Evolutionary conservation across 495 filamentous ascomycete species (phyloP), one percentile per base, ranked within the genome.

Genomic region (Penicillium lividum): DNA sequence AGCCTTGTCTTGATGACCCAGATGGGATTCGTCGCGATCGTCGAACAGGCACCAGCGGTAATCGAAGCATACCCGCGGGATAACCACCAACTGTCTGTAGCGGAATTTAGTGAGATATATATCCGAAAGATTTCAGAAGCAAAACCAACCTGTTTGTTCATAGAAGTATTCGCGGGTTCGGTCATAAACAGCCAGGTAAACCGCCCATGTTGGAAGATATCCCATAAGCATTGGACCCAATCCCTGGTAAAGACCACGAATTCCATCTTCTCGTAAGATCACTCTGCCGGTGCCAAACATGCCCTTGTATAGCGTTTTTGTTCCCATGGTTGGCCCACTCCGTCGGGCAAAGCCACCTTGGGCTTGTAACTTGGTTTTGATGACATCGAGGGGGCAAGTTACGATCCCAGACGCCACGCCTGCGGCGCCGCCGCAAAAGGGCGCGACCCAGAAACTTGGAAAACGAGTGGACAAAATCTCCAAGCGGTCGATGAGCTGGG

Each of bases 1-100:
- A 99, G 82, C 58, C 94, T 83, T 33, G 94, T 99, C 70, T 99
- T 99, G 75, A 99, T 96, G 29, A 99, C 95, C 94, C 94, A 99
- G 57, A 99, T 99, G 0, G 94, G 94, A 73, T 99, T 99, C n/a
- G 94, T 99, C 54, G 83, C 89, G 59, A 98, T 83, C 4, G 95
- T 98, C 54, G 91, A 96, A 70, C 89, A 96, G 54, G 87, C 91
- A 16, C 94, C 94, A 33, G 92, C 94, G 38, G 90, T 85, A 59
- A 99, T 82, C 25, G 95, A 94, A 28, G 95, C 93, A 73, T 83
- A 82, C 16, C 84, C 78, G 63, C 86, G 80, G 53, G 83, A 79
- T 36, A 87, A 65, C 78, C 83, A 86, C 73, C 82, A 82, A 62
- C 78, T 85, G 59, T 80, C 78, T 83, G 62, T 53, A 53, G 60